Evolutionary conservation across 345 rosid species (phyloP).

Genomic region (Salix exigua): DNA sequence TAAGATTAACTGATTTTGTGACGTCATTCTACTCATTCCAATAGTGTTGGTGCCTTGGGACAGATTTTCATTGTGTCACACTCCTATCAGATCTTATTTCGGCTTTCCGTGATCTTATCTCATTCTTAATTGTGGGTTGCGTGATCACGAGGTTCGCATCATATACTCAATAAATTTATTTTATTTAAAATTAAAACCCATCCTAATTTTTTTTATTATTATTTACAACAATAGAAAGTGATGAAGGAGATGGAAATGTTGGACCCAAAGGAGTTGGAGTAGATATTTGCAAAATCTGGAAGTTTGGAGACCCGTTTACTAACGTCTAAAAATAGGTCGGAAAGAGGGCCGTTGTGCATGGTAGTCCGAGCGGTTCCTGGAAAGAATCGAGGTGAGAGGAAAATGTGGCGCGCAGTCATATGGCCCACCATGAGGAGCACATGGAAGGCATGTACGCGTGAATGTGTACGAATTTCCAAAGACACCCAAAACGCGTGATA

Average conservation of each 20-base stretch:
- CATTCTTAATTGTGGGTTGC: too few species aligned
- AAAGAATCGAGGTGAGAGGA: neutral
- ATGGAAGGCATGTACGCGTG: constrained; percentile 16
- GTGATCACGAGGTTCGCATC: too few species aligned
- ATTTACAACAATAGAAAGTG: neutral
- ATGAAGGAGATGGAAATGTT: neutral
- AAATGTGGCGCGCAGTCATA: constrained; percentile 9
- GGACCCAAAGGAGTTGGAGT: neutral
- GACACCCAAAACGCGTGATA: constrained; percentile 28
- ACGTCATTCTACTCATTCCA: too few species aligned
- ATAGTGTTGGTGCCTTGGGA: too few species aligned
- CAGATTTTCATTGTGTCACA: too few species aligned
- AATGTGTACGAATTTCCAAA: constrained; percentile 11
- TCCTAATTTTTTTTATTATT: neutral
- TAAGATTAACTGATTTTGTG: too few species aligned
- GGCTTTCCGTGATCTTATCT: too few species aligned
- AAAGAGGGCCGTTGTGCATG: neutral
- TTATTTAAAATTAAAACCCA: neutral
- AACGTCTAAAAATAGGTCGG: too few species aligned
- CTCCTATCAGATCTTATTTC: too few species aligned
- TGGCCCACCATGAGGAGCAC: constrained; percentile 2
- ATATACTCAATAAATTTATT: too few species aligned
- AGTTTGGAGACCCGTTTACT: neutral
- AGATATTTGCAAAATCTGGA: neutral
- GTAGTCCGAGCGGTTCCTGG: neutral